Conservation (phyloP, 805 yeast genomes). For the Cyberlindnera misumaiensis region DNA sequence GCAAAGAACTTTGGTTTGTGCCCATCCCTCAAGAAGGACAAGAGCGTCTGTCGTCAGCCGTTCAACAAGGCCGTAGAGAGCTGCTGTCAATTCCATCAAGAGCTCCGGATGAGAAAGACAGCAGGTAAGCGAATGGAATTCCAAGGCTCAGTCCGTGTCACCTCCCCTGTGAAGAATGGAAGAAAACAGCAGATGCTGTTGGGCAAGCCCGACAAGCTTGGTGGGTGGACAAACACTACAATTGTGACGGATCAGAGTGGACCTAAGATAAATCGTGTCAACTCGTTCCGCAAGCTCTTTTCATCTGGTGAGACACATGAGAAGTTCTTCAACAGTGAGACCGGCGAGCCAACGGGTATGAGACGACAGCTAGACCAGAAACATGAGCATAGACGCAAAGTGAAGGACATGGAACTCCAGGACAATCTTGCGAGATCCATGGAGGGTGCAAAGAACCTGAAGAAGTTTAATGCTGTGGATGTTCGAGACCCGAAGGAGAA, state of each 20-base stretch:
- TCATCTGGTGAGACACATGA: conserved; percentile 35
- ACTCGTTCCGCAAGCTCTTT: conserved; percentile 28
- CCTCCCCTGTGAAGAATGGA: conserved; percentile 46
- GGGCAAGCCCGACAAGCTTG: conserved; percentile 26
- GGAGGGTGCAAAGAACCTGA: conserved; percentile 23
- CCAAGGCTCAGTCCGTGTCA: conserved; percentile 49
- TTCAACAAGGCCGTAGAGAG: conserved; percentile 45
- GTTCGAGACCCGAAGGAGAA: conserved; percentile 10
- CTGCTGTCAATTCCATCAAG: conserved; percentile 72
- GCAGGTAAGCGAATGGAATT: conserved; percentile 72
- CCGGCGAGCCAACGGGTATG: conserved; percentile 26
- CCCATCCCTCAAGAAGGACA: conserved; percentile 34
- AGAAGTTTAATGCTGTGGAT: conserved; percentile 8
- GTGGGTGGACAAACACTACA: conserved; percentile 20
- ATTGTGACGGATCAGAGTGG: conserved; percentile 22
- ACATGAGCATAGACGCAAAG: conserved; percentile 18
- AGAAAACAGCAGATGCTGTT: conserved; percentile 35
- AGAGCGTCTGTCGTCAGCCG: conserved; percentile 50
- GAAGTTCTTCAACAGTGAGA: conserved; percentile 46
- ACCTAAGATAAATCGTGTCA: conserved; percentile 18
- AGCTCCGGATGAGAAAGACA: conserved; percentile 42
- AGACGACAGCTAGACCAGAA: conserved; percentile 31
- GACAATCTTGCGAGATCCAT: conserved; percentile 4
- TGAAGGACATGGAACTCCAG: conserved; percentile 6
- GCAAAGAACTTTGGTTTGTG: conserved; percentile 67